A percentile compares a stretch with the other conserved stretches of the same genome.
Evolutionary conservation across 805 yeast genomes (phyloP).

Genomic region (Saccharomycopsis schoenii): DNA sequence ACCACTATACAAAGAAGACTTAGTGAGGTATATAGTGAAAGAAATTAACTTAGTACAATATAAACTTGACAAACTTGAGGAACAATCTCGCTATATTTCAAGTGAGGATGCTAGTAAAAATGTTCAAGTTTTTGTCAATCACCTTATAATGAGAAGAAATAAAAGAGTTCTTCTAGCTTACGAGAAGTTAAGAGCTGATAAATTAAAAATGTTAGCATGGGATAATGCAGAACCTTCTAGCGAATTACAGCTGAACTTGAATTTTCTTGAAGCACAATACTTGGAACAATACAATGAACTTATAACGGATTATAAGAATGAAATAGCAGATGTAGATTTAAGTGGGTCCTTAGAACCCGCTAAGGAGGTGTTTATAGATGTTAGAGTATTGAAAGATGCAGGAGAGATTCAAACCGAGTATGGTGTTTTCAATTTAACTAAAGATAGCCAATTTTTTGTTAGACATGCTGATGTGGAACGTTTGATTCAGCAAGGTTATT

Average conservation of each 20-base stretch:
- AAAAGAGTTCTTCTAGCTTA: constrained; percentile 85
- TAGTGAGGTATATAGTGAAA: constrained; percentile 56
- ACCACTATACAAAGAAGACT: constrained; percentile 64
- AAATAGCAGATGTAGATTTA: constrained; percentile 72
- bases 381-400: constrained; percentile 84
- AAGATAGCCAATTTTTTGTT: constrained; percentile 90
- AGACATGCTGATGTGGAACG: constrained; percentile 92
- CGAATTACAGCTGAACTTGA: constrained; percentile 39
- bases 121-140: constrained; percentile 45
- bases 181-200: constrained; percentile 58
- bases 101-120: constrained; percentile 7
- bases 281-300: constrained; percentile 59
- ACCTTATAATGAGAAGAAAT: constrained; percentile 73
- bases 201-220: constrained; percentile 66
- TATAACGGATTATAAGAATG: constrained; percentile 66
- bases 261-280: constrained; percentile 76
- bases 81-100: constrained; percentile 20
- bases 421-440: constrained; percentile 87
- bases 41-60: constrained; percentile 59
- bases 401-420: constrained; percentile 97
- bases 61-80: constrained; percentile 36
- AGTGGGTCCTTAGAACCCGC: constrained; percentile 91
- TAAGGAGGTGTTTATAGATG: constrained; percentile 83
- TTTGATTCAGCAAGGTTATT: constrained; percentile 84
- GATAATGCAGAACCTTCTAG: constrained; percentile 41